phyloP scores from a whole-genome alignment of 768 basidiomycete genomes.

The Tricholoma sp. region DNA sequence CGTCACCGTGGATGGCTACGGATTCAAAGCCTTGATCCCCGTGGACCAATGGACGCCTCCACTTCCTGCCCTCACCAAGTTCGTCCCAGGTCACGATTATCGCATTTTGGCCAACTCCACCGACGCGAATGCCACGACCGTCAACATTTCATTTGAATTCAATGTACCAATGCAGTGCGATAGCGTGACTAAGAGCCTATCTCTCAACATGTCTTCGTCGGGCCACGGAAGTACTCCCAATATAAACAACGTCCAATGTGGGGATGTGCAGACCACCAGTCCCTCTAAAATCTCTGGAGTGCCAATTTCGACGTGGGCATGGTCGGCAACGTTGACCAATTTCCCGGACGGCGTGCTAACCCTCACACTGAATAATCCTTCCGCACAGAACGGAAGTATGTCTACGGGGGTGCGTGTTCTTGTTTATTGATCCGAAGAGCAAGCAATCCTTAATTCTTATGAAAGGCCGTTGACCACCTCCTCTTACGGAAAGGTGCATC shows the following conservation, averaged over 20 bases:
- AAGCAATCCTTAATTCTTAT: constrained; percentile 7
- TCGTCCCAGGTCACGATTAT: constrained; percentile 82
- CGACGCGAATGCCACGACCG: constrained; percentile 47
- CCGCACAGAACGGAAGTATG: constrained; percentile 33
- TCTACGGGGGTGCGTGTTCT: constrained; percentile 50
- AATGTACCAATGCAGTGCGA: constrained; percentile 71
- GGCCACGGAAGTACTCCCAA: constrained; percentile 54
- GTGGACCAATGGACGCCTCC: constrained; percentile 59
- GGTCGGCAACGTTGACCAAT: constrained; percentile 68
- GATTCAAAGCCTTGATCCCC: constrained; percentile 82
- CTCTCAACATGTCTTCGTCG: constrained; percentile 67
- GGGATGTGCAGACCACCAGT: constrained; percentile 40
- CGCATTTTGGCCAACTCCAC: constrained; percentile 49
- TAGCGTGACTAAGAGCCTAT: constrained; percentile 56
- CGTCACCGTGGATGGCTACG: constrained; percentile 66
- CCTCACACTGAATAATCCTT: constrained; percentile 59
- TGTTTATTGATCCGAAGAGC: constrained; percentile 2
- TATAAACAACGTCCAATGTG: constrained; percentile 47
- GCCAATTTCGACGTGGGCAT: constrained; percentile 58
- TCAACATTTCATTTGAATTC: constrained; percentile 76
- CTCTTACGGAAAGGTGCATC: constrained; percentile 73
- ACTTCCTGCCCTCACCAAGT: constrained; percentile 70
- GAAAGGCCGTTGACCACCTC: constrained; percentile 66
- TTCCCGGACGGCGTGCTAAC: constrained; percentile 82
- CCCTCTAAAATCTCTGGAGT: constrained; percentile 48